Evolutionary conservation across 306 rosid genomes (phyloP), one percentile per base, ranked within the genome.

Genomic region (Vigna reflexopilosa): DNA sequence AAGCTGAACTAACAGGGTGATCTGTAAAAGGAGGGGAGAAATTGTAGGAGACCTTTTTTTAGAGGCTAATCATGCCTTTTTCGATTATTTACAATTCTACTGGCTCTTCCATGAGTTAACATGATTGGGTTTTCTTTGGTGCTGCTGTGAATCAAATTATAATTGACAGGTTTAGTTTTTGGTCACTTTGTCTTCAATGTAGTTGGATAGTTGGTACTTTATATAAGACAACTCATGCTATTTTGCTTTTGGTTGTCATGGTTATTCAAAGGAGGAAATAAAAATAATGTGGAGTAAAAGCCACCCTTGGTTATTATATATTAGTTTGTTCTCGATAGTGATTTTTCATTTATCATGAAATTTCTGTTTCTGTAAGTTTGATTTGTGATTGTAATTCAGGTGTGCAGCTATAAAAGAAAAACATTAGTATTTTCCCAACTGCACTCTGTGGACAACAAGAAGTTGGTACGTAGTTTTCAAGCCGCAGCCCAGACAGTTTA

Each of bases 321-420:
- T 57, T 61, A 77, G 26, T 49, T 72, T 28, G 2, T 59, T 66
- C 22, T 57, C 14, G 1, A 10, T 17, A 28, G 36, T 12, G 19
- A 55, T 32, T 5, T 42, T 78, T 51, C 16, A n/a, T 47, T 58
- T 83, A 42, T 66, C 32, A 50, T 72, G 38, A n/a, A 38, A 57
- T 56, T 7, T 49, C 40, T 67, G 61, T 19, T 73, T 73, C 51
- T 78, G 28, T 80, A 77, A 73, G 34, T 67, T 63, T 82, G 45
- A 80, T 63, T 72, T 72, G 58, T 75, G 66, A 80, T 15, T 77
- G n/a, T 80, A 57, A 59, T 81, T 40, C 47, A 8, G 52, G 64
- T 83, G 67, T 79, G 81, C 87, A 81, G 88, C 71, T 78, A 82
- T 59, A 61, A 48, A 72, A 40, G 28, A 34, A 70, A 76, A 38